Evolutionary conservation across 305 asterid species (phyloP).

Genomic region (Caryopteris hybrid): DNA sequence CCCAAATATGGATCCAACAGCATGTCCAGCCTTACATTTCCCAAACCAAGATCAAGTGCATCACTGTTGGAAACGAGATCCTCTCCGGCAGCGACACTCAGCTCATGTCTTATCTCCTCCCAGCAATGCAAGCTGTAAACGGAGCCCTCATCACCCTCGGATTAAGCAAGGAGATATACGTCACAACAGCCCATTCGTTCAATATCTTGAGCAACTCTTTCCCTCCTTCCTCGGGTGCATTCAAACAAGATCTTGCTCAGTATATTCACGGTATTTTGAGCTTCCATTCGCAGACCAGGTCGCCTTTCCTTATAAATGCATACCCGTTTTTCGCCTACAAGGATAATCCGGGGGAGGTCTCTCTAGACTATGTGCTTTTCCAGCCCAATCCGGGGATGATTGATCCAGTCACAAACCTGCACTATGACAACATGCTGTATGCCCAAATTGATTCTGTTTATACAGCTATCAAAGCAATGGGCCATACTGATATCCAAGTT

Average conservation of each 20-base stretch:
- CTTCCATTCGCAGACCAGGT: constrained; percentile 53
- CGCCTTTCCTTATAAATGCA: constrained; percentile 74
- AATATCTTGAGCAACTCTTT: constrained; percentile 48
- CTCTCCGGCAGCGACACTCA: constrained; percentile 51
- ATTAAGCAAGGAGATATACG: constrained; percentile 38
- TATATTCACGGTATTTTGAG: constrained; percentile 40
- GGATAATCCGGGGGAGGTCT: constrained; percentile 41
- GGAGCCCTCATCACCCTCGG: constrained; percentile 54
- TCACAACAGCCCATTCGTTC: constrained; percentile 76
- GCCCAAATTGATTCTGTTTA: constrained; percentile 88
- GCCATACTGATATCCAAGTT: constrained; percentile 48
- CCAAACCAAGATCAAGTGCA: constrained; percentile 61
- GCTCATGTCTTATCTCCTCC: constrained; percentile 45
- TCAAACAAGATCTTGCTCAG: constrained; percentile 44
- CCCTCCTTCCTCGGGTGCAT: constrained; percentile 80
- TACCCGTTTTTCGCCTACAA: constrained; percentile 91
- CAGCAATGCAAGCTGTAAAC: constrained; percentile 62
- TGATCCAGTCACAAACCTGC: constrained; percentile 55
- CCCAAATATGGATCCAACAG: constrained; percentile 72
- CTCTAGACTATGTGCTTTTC: constrained; percentile 71
- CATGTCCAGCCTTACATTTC: constrained; percentile 62
- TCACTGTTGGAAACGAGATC: constrained; percentile 84
- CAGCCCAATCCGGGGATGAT: constrained; percentile 56
- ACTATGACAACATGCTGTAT: constrained; percentile 84
- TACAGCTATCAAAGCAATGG: constrained; percentile 57